Evolutionary conservation across 2,329 filamentous ascomycete species (phyloP).

Genomic region (Xylariaceae sp.): DNA sequence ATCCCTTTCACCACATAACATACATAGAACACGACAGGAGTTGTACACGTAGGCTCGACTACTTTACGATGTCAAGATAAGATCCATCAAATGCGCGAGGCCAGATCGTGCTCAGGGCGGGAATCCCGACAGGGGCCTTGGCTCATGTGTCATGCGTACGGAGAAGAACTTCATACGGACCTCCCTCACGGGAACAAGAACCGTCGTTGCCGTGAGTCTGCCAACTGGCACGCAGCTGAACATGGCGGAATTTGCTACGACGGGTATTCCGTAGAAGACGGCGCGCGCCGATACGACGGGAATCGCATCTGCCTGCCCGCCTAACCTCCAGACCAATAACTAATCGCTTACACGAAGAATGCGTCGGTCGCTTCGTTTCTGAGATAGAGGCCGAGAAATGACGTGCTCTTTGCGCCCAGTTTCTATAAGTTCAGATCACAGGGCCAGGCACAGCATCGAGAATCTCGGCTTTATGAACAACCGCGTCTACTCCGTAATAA

Average conservation of each 20-base stretch:
- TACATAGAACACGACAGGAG: neutral
- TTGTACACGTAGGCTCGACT: neutral
- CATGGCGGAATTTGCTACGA: neutral
- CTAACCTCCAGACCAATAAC: neutral
- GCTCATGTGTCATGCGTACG: neutral
- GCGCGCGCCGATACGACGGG: too few relatives aligned
- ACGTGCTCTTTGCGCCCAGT: neutral
- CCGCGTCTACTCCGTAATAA: neutral
- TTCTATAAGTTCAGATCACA: neutral
- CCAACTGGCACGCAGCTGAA: neutral
- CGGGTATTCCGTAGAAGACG: too few relatives aligned
- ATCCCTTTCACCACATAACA: neutral
- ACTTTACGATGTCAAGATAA: neutral
- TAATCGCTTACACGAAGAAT: neutral
- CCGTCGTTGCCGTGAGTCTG: neutral
- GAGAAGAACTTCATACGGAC: neutral
- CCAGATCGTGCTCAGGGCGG: slow-evolving; percentile 1
- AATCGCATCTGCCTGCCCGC: neutral
- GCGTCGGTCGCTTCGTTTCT: neutral
- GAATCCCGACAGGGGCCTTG: slow-evolving; percentile 8
- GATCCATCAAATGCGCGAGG: neutral
- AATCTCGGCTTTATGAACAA: too few relatives aligned
- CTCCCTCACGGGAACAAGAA: neutral
- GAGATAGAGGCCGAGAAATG: neutral
- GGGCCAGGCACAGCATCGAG: too few relatives aligned